Evolutionary conservation across 2,329 filamentous ascomycete species (phyloP), one percentile per base, ranked within the genome.

Genomic region (Sporothrix sp.): DNA sequence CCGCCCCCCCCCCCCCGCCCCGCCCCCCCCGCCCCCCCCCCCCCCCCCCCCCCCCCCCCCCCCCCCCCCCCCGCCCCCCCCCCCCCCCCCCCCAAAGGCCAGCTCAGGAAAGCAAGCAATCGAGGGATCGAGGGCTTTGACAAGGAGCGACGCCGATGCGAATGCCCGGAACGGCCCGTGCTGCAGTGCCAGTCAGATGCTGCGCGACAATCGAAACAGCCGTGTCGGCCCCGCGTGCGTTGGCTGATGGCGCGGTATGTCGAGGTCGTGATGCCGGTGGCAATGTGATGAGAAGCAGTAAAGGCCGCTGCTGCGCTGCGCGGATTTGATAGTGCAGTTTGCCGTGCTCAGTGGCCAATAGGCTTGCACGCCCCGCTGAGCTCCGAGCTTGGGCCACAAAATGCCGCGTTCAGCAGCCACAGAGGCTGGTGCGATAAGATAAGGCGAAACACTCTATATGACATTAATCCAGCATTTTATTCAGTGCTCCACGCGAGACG

Each of bases 341-440:
- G n/a, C 11, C 32, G 37, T 43, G 9, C 25, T 36, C 21, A n/a
- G 35, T n/a, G n/a, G 25, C 51, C 51, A 50, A 52, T 52, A 25
- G 46, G n/a, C 46, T 32, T 23, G 18, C 52, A 40, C 37, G 44
- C 52, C 52, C 52, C 53, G 48, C 51, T 46, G 28, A 54, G 51
- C 49, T 54, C 53, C 25, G 32, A 57, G 53, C 55, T 57, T 54
- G 55, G 55, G 44, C 55, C 52, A 56, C 51, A 51, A 58, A 58
- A 58, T 57, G 50, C 53, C 56, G 52, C 56, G 53, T 54, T 28
- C 21, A 27, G 28, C 35, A 48, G 42, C 53, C 53, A 54, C 52
- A 20, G 30, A 51, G 52, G 52, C 52, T 53, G 48, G 51, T 49
- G 51, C 35, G 51, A 52, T 52, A 45, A 49, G 51, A 49, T 51